Conservation (phyloP, 306 rosid genomes). For the Rubus idaeus region DNA sequence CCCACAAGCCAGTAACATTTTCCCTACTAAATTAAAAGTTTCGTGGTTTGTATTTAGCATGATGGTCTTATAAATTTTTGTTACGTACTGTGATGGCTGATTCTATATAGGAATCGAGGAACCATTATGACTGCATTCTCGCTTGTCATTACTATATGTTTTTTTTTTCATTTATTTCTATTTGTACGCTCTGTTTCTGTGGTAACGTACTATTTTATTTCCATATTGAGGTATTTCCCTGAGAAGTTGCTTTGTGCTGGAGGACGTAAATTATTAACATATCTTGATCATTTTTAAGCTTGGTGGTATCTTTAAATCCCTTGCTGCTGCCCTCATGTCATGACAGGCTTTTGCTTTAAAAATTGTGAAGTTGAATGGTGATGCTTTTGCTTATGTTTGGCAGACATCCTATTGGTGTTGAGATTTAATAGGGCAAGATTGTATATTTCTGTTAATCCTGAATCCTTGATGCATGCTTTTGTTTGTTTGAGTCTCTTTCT, state of each 20-base stretch:
- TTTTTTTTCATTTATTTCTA: not conserved
- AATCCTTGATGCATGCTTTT: not conserved
- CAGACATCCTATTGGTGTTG: not conserved
- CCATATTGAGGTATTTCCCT: not conserved
- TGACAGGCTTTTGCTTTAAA: not conserved
- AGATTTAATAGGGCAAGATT: not conserved
- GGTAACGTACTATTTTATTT: conserved; percentile 1
- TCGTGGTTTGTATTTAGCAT: not conserved
- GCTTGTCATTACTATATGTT: not conserved
- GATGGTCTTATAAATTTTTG: not conserved
- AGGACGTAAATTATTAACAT: not conserved
- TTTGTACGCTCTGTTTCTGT: not conserved
- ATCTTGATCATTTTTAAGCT: not conserved
- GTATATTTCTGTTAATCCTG: not conserved
- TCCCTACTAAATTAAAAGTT: not conserved
- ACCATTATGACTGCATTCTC: not conserved
- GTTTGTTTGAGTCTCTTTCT: not conserved
- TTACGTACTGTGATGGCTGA: not conserved
- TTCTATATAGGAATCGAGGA: not conserved
- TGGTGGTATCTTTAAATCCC: not conserved
- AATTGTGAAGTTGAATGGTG: not conserved
- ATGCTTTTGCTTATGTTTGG: not conserved
- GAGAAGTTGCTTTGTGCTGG: not conserved
- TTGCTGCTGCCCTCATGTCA: not conserved
- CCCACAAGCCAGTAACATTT: not conserved